Base-by-base conservation (phyloP, 768 basidiomycete species). In the Lentinus tigrinus region DNA sequence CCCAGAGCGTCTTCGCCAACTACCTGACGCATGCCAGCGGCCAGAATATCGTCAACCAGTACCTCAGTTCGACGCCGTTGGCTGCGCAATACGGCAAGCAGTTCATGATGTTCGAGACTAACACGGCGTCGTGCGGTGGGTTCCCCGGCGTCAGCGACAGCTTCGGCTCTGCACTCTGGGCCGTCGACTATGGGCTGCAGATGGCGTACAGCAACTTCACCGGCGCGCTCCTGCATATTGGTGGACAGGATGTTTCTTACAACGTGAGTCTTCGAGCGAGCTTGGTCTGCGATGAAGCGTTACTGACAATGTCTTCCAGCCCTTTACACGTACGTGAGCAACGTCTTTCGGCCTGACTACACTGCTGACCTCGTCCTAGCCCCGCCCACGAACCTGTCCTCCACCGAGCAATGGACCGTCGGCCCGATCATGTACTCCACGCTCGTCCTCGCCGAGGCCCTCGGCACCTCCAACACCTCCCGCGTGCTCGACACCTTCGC, bases 21-120 rank as follows among this genome's bases (percentile, higher is more conserved):
- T 83, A 75, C 66, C 73, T 82, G 26, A 80, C 71, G 47, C 81
- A 83, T 59, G 73, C 71, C 5, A 64, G 73, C 11, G 76, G 75
- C 4, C 60, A 69, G 11, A 43, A 57, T 14, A 69, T 81, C 49
- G 71, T 77, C 6, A 59, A 51, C n/a, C 72, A 73, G 9, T 84
- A 81, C 67, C 43, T 76, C 2, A 72, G 69, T 28, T 69, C 72
- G 1, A 67, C 75, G 1, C 55, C 57, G 5, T 64, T 67, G 39
- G 76, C 77, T 7, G 65, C 72, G 52, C 65, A 69, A 3, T 48
- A 37, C 9, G 65, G 65, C n/a, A 73, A 75, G 65, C 76, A 78
- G 26, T 70, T 81, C 59, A 63, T 81, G 52, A 81, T 84, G 79
- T 73, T 83, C 60, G 82, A 84, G 68, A 82, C 79, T 28, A 81